phyloP scores from a whole-genome alignment of 163 green algal genomes.

The Chlamydomonas reinhardtii region DNA sequence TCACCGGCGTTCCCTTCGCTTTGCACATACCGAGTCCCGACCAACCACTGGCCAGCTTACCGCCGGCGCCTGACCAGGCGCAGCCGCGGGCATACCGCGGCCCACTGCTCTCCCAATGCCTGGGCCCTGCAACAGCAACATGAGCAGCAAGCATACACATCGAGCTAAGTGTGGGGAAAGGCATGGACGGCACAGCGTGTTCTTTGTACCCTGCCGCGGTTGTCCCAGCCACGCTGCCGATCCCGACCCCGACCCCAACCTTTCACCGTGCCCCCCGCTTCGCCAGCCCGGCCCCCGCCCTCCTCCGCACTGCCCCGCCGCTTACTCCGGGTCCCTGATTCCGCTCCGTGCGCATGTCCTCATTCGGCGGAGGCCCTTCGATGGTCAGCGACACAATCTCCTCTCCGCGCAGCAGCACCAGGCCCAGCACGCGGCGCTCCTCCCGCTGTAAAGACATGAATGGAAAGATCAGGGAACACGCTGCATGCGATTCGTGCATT shows the following conservation, averaged over 20 bases:
- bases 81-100: conserved; percentile 89
- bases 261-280: too few species aligned
- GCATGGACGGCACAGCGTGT: too few species aligned
- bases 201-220: too few species aligned
- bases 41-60: conserved; percentile 53
- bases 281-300: too few species aligned
- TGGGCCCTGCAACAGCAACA: conserved; percentile 65
- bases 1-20: too few species aligned
- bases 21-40: too few species aligned
- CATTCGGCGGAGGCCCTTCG: conserved; percentile 93
- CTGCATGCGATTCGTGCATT: neutral
- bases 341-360: conserved; percentile 68
- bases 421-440: conserved; percentile 92
- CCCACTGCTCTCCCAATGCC: conserved; percentile 90
- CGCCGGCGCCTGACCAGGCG: conserved; percentile 82
- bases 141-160: neutral
- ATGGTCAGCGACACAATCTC: conserved; percentile 95
- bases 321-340: conserved; percentile 72
- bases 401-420: conserved; percentile 96
- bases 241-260: too few species aligned
- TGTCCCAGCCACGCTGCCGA: too few species aligned
- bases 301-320: neutral
- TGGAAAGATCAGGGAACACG: neutral
- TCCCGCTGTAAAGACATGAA: conserved; percentile 76
- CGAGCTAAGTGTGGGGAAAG: too few species aligned